Conservation (phyloP, 805 yeast genomes). For the Kodamaea kaohsiungensis region DNA sequence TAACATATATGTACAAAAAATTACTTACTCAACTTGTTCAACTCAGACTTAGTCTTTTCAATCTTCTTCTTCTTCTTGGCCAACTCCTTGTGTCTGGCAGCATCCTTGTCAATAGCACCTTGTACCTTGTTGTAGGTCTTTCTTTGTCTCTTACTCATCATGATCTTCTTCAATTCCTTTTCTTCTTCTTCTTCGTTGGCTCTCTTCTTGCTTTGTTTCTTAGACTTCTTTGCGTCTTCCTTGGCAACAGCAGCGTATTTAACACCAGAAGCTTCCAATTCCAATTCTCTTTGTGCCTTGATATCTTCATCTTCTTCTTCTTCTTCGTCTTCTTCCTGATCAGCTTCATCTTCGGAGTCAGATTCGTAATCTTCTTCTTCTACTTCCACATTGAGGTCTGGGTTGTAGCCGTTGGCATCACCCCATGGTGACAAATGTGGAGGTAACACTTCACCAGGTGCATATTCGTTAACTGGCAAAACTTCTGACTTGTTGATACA, state of each 20-base stretch:
- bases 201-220: conserved; percentile 42
- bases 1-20: neutral
- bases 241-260: conserved; percentile 59
- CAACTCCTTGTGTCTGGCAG: conserved; percentile 67
- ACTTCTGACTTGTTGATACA: conserved; percentile 76
- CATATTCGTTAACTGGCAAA: conserved; percentile 75
- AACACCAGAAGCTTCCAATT: conserved; percentile 77
- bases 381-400: conserved; percentile 52
- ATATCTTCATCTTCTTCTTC: conserved; percentile 58
- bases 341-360: conserved; percentile 32
- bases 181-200: conserved; percentile 67
- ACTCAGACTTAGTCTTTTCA: conserved; percentile 47
- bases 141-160: conserved; percentile 98
- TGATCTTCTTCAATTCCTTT: conserved; percentile 87
- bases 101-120: conserved; percentile 82
- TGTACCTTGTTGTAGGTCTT: conserved; percentile 94
- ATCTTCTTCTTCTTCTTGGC: conserved; percentile 69
- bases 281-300: conserved; percentile 85
- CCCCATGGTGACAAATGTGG: conserved; percentile 99
- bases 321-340: conserved; percentile 54
- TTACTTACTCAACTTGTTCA: conserved; percentile 3
- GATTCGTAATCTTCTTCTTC: conserved; percentile 52
- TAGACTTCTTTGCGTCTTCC: conserved; percentile 23
- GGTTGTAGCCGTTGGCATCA: conserved; percentile 88
- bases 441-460: conserved; percentile 94